Conservation (phyloP, 306 rosid genomes). For the Albizia julibrissin region DNA sequence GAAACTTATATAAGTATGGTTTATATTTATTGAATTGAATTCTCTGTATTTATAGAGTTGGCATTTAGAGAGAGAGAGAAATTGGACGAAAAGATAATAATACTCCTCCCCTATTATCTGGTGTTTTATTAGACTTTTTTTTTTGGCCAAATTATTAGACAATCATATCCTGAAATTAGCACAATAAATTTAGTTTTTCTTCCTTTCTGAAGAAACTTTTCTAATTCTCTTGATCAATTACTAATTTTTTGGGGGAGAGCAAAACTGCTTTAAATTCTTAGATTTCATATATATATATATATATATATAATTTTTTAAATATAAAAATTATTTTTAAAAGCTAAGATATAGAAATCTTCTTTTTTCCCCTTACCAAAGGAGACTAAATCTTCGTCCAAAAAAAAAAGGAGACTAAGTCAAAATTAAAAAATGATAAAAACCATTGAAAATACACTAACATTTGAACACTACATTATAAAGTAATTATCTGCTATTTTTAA, state of each 20-base stretch:
- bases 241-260: background rate
- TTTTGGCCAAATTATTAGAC: no score
- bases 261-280: background rate
- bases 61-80: background rate
- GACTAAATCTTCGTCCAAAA: no score
- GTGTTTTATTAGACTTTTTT: background rate
- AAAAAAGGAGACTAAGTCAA: no score
- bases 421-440: no score
- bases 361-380: background rate
- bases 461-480: background rate
- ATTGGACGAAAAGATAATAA: background rate
- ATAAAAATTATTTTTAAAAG: background rate
- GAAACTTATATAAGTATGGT: no score
- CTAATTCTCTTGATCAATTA: background rate
- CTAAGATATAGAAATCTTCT: background rate
- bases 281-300: background rate
- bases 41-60: background rate
- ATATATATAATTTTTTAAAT: no score
- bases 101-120: background rate
- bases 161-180: background rate
- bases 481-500: background rate
- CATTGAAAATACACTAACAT: background rate
- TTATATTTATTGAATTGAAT: background rate
- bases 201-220: background rate
- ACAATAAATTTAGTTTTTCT: background rate